phyloP scores from a whole-genome alignment of 208 protist species.

The Endotrypanum monterogeii region DNA sequence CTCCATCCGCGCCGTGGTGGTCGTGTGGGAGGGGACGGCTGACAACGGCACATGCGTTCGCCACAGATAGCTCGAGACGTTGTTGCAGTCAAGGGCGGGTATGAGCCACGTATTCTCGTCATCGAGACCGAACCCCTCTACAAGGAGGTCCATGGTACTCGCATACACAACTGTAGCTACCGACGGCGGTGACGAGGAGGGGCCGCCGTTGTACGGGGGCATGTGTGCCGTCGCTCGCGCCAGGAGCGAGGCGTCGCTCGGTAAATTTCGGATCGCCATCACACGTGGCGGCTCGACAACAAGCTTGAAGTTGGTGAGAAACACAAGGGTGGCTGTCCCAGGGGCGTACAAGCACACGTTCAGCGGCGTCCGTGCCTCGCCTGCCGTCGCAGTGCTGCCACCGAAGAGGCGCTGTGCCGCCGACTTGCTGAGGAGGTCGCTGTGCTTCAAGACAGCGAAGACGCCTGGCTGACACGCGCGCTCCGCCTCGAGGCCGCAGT shows the following conservation, averaged over 20 bases:
- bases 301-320: slow-evolving; percentile 50
- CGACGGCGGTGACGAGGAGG: neutral
- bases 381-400: slow-evolving; percentile 10
- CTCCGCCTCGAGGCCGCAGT: neutral
- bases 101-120: slow-evolving; percentile 51
- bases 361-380: slow-evolving; percentile 28
- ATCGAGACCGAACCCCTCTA: slow-evolving; percentile 70
- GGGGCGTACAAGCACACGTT: slow-evolving; percentile 70
- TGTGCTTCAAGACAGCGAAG: slow-evolving; percentile 44
- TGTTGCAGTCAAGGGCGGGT: slow-evolving; percentile 67
- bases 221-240: slow-evolving; percentile 17
- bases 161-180: slow-evolving; percentile 54
- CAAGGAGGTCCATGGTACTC: slow-evolving; percentile 59
- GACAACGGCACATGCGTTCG: slow-evolving; percentile 47
- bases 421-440: slow-evolving; percentile 28
- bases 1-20: slow-evolving; percentile 16
- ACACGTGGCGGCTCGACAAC: slow-evolving; percentile 54
- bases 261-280: slow-evolving; percentile 43
- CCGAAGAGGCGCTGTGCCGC: slow-evolving; percentile 51
- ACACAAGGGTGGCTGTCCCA: slow-evolving; percentile 48
- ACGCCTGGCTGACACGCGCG: slow-evolving; percentile 23
- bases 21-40: slow-evolving; percentile 45
- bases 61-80: slow-evolving; percentile 74
- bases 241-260: slow-evolving; percentile 28
- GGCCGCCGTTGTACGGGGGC: neutral